phyloP scores from a whole-genome alignment of 805 yeast genomes.

The Phaffomyces antillensis region DNA sequence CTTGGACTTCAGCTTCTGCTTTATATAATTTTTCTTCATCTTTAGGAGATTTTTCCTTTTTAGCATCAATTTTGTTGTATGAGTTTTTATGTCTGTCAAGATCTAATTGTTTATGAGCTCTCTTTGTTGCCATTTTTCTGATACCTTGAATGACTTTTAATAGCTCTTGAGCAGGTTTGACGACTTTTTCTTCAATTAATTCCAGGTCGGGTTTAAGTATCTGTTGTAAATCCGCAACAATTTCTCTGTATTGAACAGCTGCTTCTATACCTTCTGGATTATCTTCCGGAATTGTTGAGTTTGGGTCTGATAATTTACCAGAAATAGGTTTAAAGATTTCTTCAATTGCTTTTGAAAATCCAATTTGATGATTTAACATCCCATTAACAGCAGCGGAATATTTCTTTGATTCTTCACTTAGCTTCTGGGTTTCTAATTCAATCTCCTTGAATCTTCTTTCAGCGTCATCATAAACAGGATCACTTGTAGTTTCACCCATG shows the following conservation, averaged over 20 bases:
- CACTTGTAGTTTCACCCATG: constrained; percentile 74
- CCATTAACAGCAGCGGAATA: constrained; percentile 90
- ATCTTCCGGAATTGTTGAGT: constrained; percentile 79
- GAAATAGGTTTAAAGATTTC: constrained; percentile 94
- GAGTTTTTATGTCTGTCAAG: constrained; percentile 76
- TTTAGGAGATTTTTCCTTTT: constrained; percentile 77
- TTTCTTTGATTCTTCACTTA: constrained; percentile 84
- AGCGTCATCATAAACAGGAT: constrained; percentile 90
- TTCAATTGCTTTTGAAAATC: constrained; percentile 91
- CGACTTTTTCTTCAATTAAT: constrained; percentile 82
- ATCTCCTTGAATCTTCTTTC: constrained; percentile 93
- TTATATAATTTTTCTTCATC: constrained; percentile 88
- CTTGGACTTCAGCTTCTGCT: constrained; percentile 81
- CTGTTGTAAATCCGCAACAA: constrained; percentile 79
- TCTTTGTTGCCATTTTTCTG: constrained; percentile 89
- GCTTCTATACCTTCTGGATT: constrained; percentile 97
- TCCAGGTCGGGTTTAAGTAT: constrained; percentile 89
- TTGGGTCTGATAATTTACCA: constrained; percentile 88
- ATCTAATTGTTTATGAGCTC: constrained; percentile 93
- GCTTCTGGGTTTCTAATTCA: constrained; percentile 81
- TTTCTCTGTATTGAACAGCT: constrained; percentile 81
- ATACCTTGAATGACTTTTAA: constrained; percentile 74
- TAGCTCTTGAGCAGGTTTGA: constrained; percentile 87
- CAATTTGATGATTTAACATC: constrained; percentile 89
- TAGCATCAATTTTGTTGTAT: constrained; percentile 65